Percentiles rank a stretch among this genome's conserved stretches.
Conservation (phyloP, 1,139 yeast genomes). For the Candida neerlandica region DNA sequence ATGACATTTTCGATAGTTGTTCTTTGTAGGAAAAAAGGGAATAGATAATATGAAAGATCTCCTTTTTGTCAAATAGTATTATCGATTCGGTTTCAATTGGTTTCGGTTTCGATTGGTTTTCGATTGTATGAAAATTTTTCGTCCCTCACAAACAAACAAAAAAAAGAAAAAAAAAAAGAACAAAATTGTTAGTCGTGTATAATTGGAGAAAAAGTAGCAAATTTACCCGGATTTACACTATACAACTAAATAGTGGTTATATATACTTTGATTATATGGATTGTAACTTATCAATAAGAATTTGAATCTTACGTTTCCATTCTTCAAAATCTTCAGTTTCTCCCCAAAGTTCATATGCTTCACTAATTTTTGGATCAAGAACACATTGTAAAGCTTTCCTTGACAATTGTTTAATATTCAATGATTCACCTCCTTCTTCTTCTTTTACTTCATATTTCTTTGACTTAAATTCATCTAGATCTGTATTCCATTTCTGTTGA, state of each 20-base stretch:
- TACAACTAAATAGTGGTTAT: not conserved
- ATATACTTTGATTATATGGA: not conserved
- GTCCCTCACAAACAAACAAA: not conserved
- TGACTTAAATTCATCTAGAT: not conserved
- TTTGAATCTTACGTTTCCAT: slow-evolving; percentile 9
- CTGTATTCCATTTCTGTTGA: slow-evolving; percentile 10
- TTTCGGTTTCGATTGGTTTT: too few species aligned
- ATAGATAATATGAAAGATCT: too few species aligned
- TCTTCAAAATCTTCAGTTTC: slow-evolving; percentile 11
- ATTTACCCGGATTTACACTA: slow-evolving; percentile 2
- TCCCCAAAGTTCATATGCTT: slow-evolving; percentile 14
- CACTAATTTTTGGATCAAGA: slow-evolving; percentile 11
- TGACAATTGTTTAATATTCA: not conserved
- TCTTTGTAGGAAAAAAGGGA: not conserved
- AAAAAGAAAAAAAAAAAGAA: not conserved
- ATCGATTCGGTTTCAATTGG: too few species aligned
- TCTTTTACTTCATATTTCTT: not conserved
- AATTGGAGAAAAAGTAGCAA: not conserved
- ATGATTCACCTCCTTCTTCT: not conserved
- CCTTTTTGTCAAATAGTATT: too few species aligned
- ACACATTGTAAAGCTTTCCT: slow-evolving; percentile 5
- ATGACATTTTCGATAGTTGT: slow-evolving; percentile 8
- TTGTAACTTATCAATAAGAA: slow-evolving; percentile 8
- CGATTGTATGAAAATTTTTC: slow-evolving; percentile 4
- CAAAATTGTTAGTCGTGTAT: not conserved